These are phyloP conservation scores for Dactylellina leptospora DNA, from an alignment of 2,329 filamentous ascomycete genomes.

Conservation along the genomic window DNA sequence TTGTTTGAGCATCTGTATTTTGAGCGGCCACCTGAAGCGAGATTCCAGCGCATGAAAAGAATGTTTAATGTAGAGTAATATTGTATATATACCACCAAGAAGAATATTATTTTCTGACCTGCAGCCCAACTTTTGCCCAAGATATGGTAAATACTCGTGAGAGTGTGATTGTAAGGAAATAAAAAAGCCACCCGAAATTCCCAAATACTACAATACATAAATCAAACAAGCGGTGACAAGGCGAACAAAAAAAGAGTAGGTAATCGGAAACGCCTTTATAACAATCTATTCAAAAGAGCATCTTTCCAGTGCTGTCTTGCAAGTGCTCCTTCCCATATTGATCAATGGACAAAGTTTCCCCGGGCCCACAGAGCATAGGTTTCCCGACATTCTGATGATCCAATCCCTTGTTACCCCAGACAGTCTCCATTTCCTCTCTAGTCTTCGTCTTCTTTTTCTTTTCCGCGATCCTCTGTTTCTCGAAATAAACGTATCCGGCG, in stretches of 20 bases:
- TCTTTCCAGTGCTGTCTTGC: too few species aligned
- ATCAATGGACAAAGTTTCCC: not conserved
- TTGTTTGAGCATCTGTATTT: not conserved
- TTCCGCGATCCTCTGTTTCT: conserved; percentile 67
- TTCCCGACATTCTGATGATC: conserved; percentile 37
- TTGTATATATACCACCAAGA: not conserved
- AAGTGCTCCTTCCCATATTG: conserved; percentile 18
- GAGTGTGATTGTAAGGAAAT: too few species aligned
- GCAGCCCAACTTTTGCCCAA: too few species aligned
- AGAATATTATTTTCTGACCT: not conserved
- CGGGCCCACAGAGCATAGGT: not conserved
- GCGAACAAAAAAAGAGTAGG: too few species aligned
- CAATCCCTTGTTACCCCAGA: conserved; percentile 56
- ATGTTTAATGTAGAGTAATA: not conserved
- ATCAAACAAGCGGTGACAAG: too few species aligned
- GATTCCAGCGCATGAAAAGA: not conserved
- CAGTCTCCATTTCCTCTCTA: conserved; percentile 65
- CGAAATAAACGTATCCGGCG: conserved; percentile 68
- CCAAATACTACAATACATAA: too few species aligned
- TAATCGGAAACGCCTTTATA: too few species aligned
- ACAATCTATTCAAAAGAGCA: too few species aligned
- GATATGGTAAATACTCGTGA: too few species aligned
- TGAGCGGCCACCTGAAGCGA: conserved; percentile 3
- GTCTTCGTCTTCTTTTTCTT: conserved; percentile 66
- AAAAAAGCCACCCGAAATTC: too few species aligned